phyloP scores from a whole-genome alignment of 768 basidiomycete species.

The Leccinum broughii region DNA sequence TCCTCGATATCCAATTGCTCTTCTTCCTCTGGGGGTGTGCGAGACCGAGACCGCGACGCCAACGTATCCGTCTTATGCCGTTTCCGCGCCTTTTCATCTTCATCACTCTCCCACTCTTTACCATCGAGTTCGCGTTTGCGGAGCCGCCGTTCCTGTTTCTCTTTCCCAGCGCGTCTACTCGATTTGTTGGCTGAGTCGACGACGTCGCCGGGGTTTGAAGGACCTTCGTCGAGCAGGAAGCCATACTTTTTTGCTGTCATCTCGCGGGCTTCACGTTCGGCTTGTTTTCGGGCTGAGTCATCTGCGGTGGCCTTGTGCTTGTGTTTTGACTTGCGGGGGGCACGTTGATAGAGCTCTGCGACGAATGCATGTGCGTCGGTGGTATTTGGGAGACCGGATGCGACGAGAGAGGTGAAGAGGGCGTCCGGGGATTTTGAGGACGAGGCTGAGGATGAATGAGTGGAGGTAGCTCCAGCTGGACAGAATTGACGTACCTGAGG shows the following conservation, averaged over 20 bases:
- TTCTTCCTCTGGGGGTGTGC: constrained; percentile 35
- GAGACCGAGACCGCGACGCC: constrained; percentile 22
- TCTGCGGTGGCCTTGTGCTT: constrained; percentile 49
- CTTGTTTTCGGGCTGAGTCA: constrained; percentile 55
- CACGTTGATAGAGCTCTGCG: constrained; percentile 70
- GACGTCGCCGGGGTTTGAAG: constrained; percentile 44
- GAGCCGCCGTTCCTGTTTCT: constrained; percentile 62
- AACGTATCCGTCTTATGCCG: constrained; percentile 54
- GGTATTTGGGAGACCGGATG: constrained; percentile 79
- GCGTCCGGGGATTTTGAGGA: constrained; percentile 79
- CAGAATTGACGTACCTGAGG: constrained; percentile 58
- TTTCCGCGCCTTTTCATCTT: constrained; percentile 76
- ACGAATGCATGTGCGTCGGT: constrained; percentile 81
- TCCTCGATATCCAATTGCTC: constrained; percentile 65
- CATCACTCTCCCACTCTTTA: constrained; percentile 90
- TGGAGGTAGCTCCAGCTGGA: no score
- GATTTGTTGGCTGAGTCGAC: constrained; percentile 37
- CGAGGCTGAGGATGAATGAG: constrained; percentile 47
- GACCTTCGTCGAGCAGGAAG: constrained; percentile 85
- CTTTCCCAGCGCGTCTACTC: constrained; percentile 34
- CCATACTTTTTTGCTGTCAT: constrained; percentile 73
- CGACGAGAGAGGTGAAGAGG: constrained; percentile 73
- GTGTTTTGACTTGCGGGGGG: constrained; percentile 75
- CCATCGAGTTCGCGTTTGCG: constrained; percentile 81
- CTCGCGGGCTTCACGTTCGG: constrained; percentile 73